These are phyloP conservation scores for Sporothrix pallida DNA, from an alignment of 2,329 filamentous ascomycete genomes.

Conservation along the genomic window DNA sequence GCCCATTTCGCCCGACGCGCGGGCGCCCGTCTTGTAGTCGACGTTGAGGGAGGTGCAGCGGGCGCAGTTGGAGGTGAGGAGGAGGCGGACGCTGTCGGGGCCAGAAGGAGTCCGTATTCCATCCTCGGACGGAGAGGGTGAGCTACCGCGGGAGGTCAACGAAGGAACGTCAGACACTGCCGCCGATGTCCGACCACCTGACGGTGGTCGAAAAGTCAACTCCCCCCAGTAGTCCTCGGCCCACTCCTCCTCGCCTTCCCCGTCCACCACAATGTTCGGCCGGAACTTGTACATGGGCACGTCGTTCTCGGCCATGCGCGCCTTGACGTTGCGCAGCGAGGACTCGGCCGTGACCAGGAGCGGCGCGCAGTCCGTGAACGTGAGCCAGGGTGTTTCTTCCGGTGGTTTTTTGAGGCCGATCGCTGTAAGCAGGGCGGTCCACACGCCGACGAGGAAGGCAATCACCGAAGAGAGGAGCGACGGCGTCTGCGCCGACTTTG, in stretches of 20 bases:
- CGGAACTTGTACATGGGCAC: conserved; percentile 74
- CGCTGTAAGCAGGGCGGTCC: not conserved
- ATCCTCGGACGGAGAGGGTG: conserved; percentile 33
- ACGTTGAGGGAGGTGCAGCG: conserved; percentile 74
- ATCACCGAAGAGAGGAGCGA: not conserved
- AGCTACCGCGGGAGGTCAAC: not conserved
- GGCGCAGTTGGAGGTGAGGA: conserved; percentile 72
- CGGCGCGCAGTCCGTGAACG: conserved; percentile 66
- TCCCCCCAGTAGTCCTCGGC: conserved; percentile 77
- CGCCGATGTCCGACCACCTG: not conserved
- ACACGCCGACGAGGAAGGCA: not conserved
- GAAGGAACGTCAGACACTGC: not conserved
- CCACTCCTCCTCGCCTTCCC: conserved; percentile 63
- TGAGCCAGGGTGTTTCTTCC: conserved; percentile 35
- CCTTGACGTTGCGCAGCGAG: conserved; percentile 71
- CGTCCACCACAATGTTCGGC: conserved; percentile 73
- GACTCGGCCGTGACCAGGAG: conserved; percentile 73
- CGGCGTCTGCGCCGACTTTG: not conserved
- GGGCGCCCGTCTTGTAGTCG: conserved; percentile 69
- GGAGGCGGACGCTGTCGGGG: conserved; percentile 46
- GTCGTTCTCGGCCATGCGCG: conserved; percentile 55
- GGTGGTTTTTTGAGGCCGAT: not conserved
- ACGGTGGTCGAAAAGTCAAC: conserved; percentile 50
- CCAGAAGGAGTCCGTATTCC: not conserved
- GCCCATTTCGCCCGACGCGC: conserved; percentile 62